These are phyloP conservation scores for Haplographium delicatum DNA, from an alignment of 495 filamentous ascomycete genomes.

Conservation along the genomic window DNA sequence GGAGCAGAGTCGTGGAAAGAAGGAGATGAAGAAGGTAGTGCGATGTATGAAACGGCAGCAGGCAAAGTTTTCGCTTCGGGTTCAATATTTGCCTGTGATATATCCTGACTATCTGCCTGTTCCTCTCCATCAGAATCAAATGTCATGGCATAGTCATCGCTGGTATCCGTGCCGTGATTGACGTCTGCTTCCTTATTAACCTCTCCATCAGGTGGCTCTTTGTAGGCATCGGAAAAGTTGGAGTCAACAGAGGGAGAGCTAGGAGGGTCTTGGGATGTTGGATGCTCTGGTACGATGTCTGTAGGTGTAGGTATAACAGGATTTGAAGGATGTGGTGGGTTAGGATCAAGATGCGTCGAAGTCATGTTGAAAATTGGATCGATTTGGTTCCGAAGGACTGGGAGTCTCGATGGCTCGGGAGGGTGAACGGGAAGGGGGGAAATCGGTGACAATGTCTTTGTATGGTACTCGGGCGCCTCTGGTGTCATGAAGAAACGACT, in stretches of 20 bases:
- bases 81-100: slow-evolving; percentile 20
- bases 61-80: slow-evolving; percentile 16
- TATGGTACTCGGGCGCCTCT: slow-evolving; percentile 61
- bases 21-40: slow-evolving; percentile 5
- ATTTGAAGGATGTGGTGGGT: background rate
- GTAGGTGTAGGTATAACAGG: slow-evolving; percentile 2
- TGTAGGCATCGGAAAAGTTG: slow-evolving; percentile 27
- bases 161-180: slow-evolving; percentile 26
- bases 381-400: slow-evolving; percentile 67
- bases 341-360: slow-evolving; percentile 42
- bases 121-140: slow-evolving; percentile 39
- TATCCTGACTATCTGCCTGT: slow-evolving; percentile 23
- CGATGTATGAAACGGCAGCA: slow-evolving; percentile 8
- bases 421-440: slow-evolving; percentile 67
- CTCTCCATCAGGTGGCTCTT: slow-evolving; percentile 15
- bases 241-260: slow-evolving; percentile 21
- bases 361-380: slow-evolving; percentile 68
- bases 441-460: slow-evolving; percentile 65
- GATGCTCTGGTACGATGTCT: background rate
- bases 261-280: background rate
- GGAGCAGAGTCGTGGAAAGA: background rate
- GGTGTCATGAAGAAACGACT: slow-evolving; percentile 52
- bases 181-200: slow-evolving; percentile 1
- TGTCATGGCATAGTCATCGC: slow-evolving; percentile 44
- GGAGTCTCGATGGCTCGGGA: slow-evolving; percentile 64